phyloP scores from a whole-genome alignment of 2,329 filamentous ascomycete genomes.

The Venturia pyrina region DNA sequence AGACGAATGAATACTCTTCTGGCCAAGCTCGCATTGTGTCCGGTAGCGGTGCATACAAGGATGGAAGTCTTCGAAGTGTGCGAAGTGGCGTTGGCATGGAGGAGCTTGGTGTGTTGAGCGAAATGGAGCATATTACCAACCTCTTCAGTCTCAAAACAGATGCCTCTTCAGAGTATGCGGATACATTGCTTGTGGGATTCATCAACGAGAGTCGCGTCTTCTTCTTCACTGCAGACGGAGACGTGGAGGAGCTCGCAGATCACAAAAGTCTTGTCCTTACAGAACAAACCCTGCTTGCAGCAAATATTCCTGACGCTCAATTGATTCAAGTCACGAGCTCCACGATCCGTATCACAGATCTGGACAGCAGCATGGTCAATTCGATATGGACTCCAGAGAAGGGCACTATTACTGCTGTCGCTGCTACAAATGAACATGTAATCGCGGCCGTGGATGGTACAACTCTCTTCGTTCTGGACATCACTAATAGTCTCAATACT shows the following conservation, averaged over 20 bases:
- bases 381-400: slow-evolving; percentile 44
- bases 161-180: slow-evolving; percentile 39
- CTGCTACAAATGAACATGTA: slow-evolving; percentile 59
- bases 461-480: slow-evolving; percentile 58
- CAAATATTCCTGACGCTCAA: slow-evolving; percentile 58
- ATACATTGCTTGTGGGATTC: slow-evolving; percentile 72
- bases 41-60: slow-evolving; percentile 80
- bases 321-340: slow-evolving; percentile 71
- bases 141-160: slow-evolving; percentile 59
- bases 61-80: slow-evolving; percentile 81
- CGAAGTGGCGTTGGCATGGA: slow-evolving; percentile 89
- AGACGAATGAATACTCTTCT: slow-evolving; percentile 85
- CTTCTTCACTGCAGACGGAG: slow-evolving; percentile 60
- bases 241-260: slow-evolving; percentile 75
- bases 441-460: slow-evolving; percentile 69
- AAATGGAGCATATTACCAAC: slow-evolving; percentile 63
- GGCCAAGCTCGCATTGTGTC: slow-evolving; percentile 90
- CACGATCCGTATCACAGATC: slow-evolving; percentile 52
- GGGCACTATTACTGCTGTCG: slow-evolving; percentile 63
- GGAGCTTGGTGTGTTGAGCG: slow-evolving; percentile 70
- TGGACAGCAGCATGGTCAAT: slow-evolving; percentile 41
- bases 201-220: slow-evolving; percentile 79
- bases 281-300: slow-evolving; percentile 60
- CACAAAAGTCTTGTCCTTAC: slow-evolving; percentile 63
- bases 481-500: slow-evolving; percentile 48